Percentiles rank a stretch among this genome's conserved stretches.
phyloP scores from a whole-genome alignment of 768 basidiomycete genomes.

The Kwoniella newhampshirensis region DNA sequence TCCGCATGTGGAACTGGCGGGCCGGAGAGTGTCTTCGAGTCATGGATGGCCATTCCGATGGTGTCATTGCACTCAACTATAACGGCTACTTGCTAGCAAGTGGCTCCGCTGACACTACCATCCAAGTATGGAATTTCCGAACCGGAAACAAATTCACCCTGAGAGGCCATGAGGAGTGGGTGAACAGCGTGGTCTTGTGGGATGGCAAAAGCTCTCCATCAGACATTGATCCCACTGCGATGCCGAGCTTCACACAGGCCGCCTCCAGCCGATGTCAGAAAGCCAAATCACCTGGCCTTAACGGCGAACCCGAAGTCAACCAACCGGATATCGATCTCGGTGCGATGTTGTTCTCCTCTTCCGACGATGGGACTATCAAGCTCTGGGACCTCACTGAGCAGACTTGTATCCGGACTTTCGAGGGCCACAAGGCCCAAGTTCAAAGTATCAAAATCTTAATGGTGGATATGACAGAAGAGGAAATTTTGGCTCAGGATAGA shows the following conservation, averaged over 20 bases:
- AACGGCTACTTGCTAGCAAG: conserved; percentile 88
- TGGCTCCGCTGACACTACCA: conserved; percentile 89
- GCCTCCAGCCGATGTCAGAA: conserved; percentile 11
- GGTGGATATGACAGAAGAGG: conserved; percentile 55
- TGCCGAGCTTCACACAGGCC: conserved; percentile 30
- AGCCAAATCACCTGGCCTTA: conserved; percentile 16
- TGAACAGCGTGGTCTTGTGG: conserved; percentile 93
- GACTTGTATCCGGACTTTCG: conserved; percentile 77
- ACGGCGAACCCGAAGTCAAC: conserved; percentile 10
- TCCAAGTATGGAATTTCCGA: conserved; percentile 71
- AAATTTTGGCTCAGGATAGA: conserved; percentile 19
- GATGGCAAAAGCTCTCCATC: conserved; percentile 59
- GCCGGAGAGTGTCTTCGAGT: conserved; percentile 59
- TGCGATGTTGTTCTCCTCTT: conserved; percentile 96
- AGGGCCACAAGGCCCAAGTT: conserved; percentile 90
- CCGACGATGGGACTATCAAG: conserved; percentile 88
- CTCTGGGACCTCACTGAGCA: conserved; percentile 87
- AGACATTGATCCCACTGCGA: conserved; percentile 47
- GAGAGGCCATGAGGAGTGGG: conserved; percentile 92
- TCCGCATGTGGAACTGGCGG: conserved; percentile 67
- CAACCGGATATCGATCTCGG: conserved; percentile 58
- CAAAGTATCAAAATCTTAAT: conserved; percentile 82
- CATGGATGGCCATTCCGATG: conserved; percentile 84
- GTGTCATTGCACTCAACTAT: conserved; percentile 86
- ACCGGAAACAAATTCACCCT: conserved; percentile 89